These are phyloP conservation scores for Schizochytrium sp. DNA, from an alignment of 108 stramenopile species.

Conservation along the genomic window DNA sequence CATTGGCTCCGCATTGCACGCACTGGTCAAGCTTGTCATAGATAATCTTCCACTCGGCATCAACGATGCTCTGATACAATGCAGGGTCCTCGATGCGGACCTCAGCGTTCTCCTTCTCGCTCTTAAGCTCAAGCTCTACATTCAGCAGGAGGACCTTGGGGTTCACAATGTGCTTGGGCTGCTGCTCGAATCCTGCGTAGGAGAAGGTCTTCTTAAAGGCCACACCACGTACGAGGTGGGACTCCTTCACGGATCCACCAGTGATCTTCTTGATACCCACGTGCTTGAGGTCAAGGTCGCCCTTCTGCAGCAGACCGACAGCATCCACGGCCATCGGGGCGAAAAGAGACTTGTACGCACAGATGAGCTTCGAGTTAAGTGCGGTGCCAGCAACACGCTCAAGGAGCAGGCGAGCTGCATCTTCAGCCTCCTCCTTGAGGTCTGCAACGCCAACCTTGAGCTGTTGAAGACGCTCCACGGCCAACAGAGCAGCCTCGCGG, in stretches of 20 bases:
- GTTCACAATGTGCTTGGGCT: constrained; percentile 92
- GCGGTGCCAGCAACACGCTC: constrained; percentile 96
- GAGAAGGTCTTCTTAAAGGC: constrained; percentile 99
- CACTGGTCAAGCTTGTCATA: constrained; percentile 97
- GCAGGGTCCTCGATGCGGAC: constrained; percentile 95
- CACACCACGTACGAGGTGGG: constrained; percentile 94
- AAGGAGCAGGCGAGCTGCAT: constrained; percentile 69
- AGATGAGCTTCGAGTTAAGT: constrained; percentile 97
- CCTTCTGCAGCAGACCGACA: constrained; percentile 80
- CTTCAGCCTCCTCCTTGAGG: background rate
- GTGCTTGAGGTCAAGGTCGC: constrained; percentile 84
- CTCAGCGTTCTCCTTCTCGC: constrained; percentile 99
- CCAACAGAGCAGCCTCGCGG: constrained; percentile 81
- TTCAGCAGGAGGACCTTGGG: constrained; percentile 93
- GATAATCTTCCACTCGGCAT: constrained; percentile 99
- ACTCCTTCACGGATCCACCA: constrained; percentile 89
- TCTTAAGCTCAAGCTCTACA: constrained; percentile 98
- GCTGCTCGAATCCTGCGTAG: constrained; percentile 99
- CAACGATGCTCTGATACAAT: constrained; percentile 97
- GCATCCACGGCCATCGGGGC: constrained; percentile 98
- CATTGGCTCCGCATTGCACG: constrained; percentile 90
- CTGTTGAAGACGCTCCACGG: constrained; percentile 81
- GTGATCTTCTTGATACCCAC: constrained; percentile 97
- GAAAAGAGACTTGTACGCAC: constrained; percentile 93
- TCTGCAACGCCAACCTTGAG: constrained; percentile 80